These are phyloP conservation scores for Hypoxylon subgilvum DNA, from an alignment of 495 filamentous ascomycete genomes.

Conservation along the genomic window DNA sequence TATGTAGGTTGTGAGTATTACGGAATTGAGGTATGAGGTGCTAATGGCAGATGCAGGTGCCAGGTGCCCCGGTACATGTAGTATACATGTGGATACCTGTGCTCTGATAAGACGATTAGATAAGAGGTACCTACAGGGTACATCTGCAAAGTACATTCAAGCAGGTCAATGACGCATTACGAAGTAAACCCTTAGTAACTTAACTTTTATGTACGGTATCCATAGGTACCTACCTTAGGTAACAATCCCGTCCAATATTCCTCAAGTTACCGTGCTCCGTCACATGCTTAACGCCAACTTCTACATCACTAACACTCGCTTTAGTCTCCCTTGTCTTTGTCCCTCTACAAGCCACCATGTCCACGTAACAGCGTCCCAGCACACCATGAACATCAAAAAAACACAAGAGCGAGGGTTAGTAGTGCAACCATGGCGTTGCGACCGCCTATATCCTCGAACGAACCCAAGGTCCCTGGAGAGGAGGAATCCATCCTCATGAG, in stretches of 20 bases:
- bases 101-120: too few relatives aligned
- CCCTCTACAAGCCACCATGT: constrained; percentile 16
- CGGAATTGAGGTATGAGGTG: too few relatives aligned
- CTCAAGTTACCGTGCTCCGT: constrained; percentile 10
- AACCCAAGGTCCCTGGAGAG: constrained; percentile 31
- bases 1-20: too few relatives aligned
- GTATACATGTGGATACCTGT: too few relatives aligned
- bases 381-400: constrained; percentile 31
- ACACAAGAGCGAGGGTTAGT: constrained; percentile 16
- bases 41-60: too few relatives aligned
- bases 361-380: not conserved
- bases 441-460: constrained; percentile 36
- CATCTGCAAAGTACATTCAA: too few relatives aligned
- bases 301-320: too few relatives aligned
- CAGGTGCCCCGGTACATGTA: too few relatives aligned
- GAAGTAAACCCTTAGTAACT: too few relatives aligned
- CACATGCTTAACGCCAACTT: constrained; percentile 38
- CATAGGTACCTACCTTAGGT: not conserved
- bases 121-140: too few relatives aligned
- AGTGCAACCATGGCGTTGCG: constrained; percentile 42
- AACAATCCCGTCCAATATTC: not conserved
- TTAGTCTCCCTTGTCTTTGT: constrained; percentile 3
- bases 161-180: constrained; percentile 37
- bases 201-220: not conserved
- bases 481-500: constrained; percentile 19